Percentiles rank a stretch among this genome's conserved stretches.
phyloP scores from a whole-genome alignment of 805 yeast species.

The Candida michaelii region DNA sequence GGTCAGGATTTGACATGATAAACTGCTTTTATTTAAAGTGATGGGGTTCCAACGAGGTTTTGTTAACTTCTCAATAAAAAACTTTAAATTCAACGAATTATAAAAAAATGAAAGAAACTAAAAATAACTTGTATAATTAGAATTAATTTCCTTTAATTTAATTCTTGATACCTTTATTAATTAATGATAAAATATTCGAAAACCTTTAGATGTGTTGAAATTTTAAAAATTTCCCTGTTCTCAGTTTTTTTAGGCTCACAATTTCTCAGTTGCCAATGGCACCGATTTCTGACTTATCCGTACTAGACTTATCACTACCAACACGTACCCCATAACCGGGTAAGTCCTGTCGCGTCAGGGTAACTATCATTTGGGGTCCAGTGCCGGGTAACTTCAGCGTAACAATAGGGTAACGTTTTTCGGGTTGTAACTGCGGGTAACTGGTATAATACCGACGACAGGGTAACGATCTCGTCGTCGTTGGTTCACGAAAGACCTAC shows the following conservation, averaged over 20 bases:
- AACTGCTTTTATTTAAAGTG: not conserved
- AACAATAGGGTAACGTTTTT: not conserved
- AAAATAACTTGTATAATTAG: not conserved
- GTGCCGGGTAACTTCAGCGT: no score
- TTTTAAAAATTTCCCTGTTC: slow-evolving; percentile 8
- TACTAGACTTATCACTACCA: not conserved
- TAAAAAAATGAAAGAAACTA: not conserved
- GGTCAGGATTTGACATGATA: slow-evolving; percentile 42
- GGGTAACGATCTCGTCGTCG: no score
- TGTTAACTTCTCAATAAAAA: not conserved
- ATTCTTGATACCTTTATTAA: not conserved
- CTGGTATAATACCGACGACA: no score
- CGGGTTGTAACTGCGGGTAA: no score
- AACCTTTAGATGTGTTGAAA: slow-evolving; percentile 2
- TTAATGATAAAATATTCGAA: not conserved
- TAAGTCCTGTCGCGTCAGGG: slow-evolving; percentile 1
- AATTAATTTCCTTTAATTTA: not conserved
- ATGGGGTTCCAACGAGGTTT: slow-evolving; percentile 6
- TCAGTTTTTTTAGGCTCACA: slow-evolving; percentile 5
- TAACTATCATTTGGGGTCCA: no score
- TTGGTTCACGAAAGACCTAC: no score
- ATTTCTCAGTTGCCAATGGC: slow-evolving; percentile 6
- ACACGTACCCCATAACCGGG: slow-evolving; percentile 8
- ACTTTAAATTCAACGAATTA: not conserved
- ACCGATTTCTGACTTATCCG: not conserved